phyloP scores from a whole-genome alignment of 2,329 filamentous ascomycete genomes.

The Allantophomopsis lycopodina region DNA sequence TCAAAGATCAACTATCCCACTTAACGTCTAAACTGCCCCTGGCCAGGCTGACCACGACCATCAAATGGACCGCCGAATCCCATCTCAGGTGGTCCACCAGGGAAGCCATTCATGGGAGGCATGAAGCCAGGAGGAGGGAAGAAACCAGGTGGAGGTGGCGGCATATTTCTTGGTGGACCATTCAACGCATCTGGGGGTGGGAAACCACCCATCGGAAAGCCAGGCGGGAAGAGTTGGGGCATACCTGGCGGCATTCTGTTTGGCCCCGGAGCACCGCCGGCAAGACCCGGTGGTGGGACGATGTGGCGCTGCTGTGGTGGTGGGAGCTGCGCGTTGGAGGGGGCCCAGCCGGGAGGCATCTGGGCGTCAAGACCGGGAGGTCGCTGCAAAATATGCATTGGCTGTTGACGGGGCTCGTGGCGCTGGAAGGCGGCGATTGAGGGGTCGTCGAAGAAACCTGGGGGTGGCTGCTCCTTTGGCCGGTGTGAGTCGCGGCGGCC shows the following conservation, averaged over 20 bases:
- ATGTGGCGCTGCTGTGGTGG: constrained; percentile 32
- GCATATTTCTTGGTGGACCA: constrained; percentile 22
- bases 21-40: constrained; percentile 27
- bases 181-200: constrained; percentile 31
- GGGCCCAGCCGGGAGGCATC: constrained; percentile 42
- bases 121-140: constrained; percentile 32
- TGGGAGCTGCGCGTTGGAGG: constrained; percentile 10
- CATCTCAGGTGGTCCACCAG: constrained; percentile 29
- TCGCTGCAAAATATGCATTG: constrained; percentile 51
- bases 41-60: constrained; percentile 38
- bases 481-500: constrained; percentile 18
- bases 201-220: constrained; percentile 37
- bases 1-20: too few relatives aligned
- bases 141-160: constrained; percentile 33
- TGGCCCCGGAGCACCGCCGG: constrained; percentile 18
- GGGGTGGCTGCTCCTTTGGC: constrained; percentile 21
- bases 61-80: constrained; percentile 38
- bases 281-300: constrained; percentile 46
- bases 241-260: constrained; percentile 32
- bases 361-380: constrained; percentile 46
- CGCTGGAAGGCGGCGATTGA: constrained; percentile 9
- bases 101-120: constrained; percentile 41
- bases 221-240: constrained; percentile 44
- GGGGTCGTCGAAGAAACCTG: constrained; percentile 17
- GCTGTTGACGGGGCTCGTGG: constrained; percentile 23